Base-by-base conservation (phyloP, 1,284 basidiomycete species). In the Mycocalia duriaeana region DNA sequence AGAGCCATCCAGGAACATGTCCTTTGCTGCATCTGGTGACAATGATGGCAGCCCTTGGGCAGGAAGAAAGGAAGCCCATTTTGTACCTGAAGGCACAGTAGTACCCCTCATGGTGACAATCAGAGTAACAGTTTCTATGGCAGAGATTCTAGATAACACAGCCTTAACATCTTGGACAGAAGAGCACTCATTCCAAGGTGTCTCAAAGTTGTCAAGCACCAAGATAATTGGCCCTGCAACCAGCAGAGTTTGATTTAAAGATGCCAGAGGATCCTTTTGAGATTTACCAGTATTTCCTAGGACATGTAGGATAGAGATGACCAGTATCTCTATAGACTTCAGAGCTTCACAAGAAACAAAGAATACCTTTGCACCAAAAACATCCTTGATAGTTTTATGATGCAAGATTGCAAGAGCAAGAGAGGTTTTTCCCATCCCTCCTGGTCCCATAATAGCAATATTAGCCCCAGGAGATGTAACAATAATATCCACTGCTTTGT, bases 201-300 rank as follows among this genome's bases (percentile, higher is more conserved):
- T 49, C 40, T 55, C 53, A 36, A 55, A 53, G 26, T 55, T 55
- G 25, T 55, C 53, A 13, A 55, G 23, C 18, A 50, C 35, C 24
- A 55, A 19, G 13, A 55, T 19, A 11, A 43, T 45, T 35, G 28
- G 25, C 34, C 44, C n/a, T 44, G 48, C 16, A 14, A 35, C 20
- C 26, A 25, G 14, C 20, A 44, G 41, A 20, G n/a, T 16, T 20
- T 35, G n/a, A 48, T 9, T 14, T 11, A 38, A 20, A 14, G 19
- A 38, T 14, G 37, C 13, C 19, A 37, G 35, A 34, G 42, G 6
- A 26, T 39, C 34, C n/a, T 39, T 38, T 22, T 44, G 20, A 14
- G 25, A 42, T 36, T n/a, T 25, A 44, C 13, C 20, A 16, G 22
- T 16, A 38, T 28, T 34, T 22, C 45, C 48, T 23, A 49, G 37